Evolutionary conservation across 2,329 filamentous ascomycete genomes (phyloP).

Genomic region (Colletotrichum destructivum): DNA sequence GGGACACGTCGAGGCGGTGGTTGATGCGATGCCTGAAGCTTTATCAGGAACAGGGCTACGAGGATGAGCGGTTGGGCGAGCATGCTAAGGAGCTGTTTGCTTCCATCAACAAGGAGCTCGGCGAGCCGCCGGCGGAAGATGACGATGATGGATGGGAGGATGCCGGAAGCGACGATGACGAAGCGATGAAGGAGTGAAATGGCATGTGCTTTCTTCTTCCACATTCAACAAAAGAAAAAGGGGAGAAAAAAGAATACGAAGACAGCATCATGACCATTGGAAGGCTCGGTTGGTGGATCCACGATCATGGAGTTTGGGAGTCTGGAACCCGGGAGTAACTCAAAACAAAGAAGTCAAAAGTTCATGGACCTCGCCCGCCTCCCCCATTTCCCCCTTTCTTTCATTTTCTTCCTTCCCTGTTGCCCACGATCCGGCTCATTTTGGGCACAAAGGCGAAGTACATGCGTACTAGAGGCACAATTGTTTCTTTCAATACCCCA

Average conservation of each 20-base stretch:
- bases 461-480: constrained; percentile 10
- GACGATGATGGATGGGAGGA: constrained; percentile 66
- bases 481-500: constrained; percentile 14
- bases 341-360: constrained; percentile 7
- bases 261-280: not conserved
- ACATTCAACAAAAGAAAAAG: not conserved
- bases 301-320: constrained; percentile 21
- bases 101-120: constrained; percentile 75
- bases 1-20: constrained; percentile 86
- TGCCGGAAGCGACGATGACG: constrained; percentile 61
- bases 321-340: constrained; percentile 25
- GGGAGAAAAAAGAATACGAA: not conserved
- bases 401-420: not conserved
- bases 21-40: constrained; percentile 84
- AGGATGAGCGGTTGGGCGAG: constrained; percentile 83
- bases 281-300: not conserved
- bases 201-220: not conserved
- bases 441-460: constrained; percentile 22
- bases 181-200: constrained; percentile 65
- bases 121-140: constrained; percentile 69
- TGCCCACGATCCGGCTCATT: not conserved
- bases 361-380: constrained; percentile 12
- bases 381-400: not conserved
- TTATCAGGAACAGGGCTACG: constrained; percentile 86
- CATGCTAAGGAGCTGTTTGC: constrained; percentile 81